These are phyloP conservation scores for Prunus yedoensis DNA, from an alignment of 331 rosid species.

Conservation along the genomic window DNA sequence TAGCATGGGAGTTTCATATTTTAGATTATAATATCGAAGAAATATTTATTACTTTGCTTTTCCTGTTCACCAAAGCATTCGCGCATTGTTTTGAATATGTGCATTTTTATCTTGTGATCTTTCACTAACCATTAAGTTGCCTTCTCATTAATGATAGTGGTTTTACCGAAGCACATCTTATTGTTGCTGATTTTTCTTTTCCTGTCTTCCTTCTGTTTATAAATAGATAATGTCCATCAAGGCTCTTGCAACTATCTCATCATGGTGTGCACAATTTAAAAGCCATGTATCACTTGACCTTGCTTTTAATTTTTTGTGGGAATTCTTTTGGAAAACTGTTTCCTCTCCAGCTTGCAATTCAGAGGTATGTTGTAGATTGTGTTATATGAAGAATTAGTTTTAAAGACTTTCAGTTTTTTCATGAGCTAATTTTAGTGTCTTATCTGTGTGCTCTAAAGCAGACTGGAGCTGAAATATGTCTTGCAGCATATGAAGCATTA, in stretches of 20 bases:
- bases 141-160: neutral
- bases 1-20: neutral
- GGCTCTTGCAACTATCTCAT: slow-evolving; percentile 62
- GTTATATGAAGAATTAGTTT: neutral
- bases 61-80: neutral
- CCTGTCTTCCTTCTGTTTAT: slow-evolving; percentile 25
- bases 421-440: slow-evolving; percentile 22
- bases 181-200: neutral
- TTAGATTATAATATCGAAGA: too few relatives aligned
- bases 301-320: slow-evolving; percentile 65
- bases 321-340: slow-evolving; percentile 66
- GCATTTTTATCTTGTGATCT: neutral
- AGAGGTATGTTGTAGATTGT: slow-evolving; percentile 57
- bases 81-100: neutral
- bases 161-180: neutral
- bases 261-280: slow-evolving; percentile 56
- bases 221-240: slow-evolving; percentile 67
- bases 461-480: slow-evolving; percentile 74
- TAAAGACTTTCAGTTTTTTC: slow-evolving; percentile 18
- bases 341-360: slow-evolving; percentile 54
- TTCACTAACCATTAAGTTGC: neutral
- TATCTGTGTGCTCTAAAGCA: slow-evolving; percentile 37
- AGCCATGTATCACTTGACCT: slow-evolving; percentile 34
- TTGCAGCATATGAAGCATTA: slow-evolving; percentile 86
- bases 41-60: too few relatives aligned